These are phyloP conservation scores for Metschnikowia chrysomelidarum DNA, from an alignment of 805 yeast species.

Conservation along the genomic window DNA sequence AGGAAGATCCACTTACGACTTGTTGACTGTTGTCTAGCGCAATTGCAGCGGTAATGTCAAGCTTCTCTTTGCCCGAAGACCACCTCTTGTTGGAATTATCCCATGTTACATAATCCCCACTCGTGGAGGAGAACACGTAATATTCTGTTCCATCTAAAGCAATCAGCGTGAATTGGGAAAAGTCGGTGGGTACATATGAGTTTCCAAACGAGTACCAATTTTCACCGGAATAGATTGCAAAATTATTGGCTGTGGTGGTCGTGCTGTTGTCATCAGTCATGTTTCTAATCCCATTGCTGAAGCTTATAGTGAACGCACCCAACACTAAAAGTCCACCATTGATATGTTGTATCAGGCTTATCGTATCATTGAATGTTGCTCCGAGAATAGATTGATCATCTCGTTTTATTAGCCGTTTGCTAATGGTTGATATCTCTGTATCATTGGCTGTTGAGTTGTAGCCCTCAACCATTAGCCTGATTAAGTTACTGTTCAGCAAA, in stretches of 20 bases:
- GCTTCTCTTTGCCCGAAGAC: constrained; percentile 28
- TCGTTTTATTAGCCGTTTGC: constrained; percentile 16
- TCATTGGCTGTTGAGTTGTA: constrained; percentile 36
- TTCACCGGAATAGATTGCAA: constrained; percentile 37
- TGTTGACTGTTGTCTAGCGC: constrained; percentile 26
- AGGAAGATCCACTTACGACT: constrained; percentile 35
- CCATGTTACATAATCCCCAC: constrained; percentile 35
- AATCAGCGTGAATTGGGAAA: constrained; percentile 32
- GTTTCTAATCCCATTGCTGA: constrained; percentile 20
- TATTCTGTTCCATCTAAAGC: constrained; percentile 41
- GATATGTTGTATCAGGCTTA: constrained; percentile 22
- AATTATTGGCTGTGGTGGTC: constrained; percentile 26
- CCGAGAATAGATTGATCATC: constrained; percentile 25
- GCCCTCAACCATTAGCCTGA: constrained; percentile 25
- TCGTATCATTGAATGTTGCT: constrained; percentile 29
- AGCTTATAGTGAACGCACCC: constrained; percentile 33
- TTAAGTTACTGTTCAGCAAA: constrained; percentile 27
- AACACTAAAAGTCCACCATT: constrained; percentile 25
- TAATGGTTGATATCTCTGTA: constrained; percentile 18
- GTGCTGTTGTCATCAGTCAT: constrained; percentile 30
- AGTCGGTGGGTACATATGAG: constrained; percentile 21
- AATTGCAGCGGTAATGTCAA: constrained; percentile 29
- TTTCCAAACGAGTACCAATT: constrained; percentile 46
- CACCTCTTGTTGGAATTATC: constrained; percentile 37
- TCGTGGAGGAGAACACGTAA: constrained; percentile 35